Evolutionary conservation across 2,329 filamentous ascomycete genomes (phyloP).

Genomic region (Penicillium psychrosexuale): DNA sequence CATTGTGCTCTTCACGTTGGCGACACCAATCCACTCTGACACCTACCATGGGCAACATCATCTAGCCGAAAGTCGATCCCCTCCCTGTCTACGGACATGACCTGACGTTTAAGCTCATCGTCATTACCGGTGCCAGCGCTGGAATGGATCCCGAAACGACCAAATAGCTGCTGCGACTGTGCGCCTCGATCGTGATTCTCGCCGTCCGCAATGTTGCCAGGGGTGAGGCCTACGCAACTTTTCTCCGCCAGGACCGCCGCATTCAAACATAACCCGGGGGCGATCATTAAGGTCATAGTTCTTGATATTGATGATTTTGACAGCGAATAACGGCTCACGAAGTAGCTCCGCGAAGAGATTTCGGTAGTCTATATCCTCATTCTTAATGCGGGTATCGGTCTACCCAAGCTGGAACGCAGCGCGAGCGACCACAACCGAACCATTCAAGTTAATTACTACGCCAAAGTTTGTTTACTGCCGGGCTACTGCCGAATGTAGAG

Average conservation of each 20-base stretch:
- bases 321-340: constrained; percentile 12
- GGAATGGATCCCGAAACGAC: not conserved
- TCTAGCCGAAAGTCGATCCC: not conserved
- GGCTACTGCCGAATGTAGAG: not conserved
- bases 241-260: not conserved
- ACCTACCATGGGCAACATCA: not conserved
- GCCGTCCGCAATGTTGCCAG: not conserved
- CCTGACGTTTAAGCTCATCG: not conserved
- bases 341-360: constrained; percentile 14
- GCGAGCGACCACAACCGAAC: constrained; percentile 36
- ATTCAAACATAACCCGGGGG: not conserved
- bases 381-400: constrained; percentile 23
- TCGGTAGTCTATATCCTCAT: constrained; percentile 24
- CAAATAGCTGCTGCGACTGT: not conserved
- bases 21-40: not conserved
- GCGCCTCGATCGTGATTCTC: not conserved
- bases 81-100: not conserved
- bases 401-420: constrained; percentile 15
- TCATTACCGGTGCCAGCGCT: not conserved
- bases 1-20: not conserved
- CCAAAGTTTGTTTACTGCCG: not conserved
- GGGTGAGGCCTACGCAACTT: not conserved
- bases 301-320: not conserved
- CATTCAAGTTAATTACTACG: constrained; percentile 37
- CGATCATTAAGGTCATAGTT: not conserved